Conservation (phyloP, 768 basidiomycete species). For the Leccinum arenicola region DNA sequence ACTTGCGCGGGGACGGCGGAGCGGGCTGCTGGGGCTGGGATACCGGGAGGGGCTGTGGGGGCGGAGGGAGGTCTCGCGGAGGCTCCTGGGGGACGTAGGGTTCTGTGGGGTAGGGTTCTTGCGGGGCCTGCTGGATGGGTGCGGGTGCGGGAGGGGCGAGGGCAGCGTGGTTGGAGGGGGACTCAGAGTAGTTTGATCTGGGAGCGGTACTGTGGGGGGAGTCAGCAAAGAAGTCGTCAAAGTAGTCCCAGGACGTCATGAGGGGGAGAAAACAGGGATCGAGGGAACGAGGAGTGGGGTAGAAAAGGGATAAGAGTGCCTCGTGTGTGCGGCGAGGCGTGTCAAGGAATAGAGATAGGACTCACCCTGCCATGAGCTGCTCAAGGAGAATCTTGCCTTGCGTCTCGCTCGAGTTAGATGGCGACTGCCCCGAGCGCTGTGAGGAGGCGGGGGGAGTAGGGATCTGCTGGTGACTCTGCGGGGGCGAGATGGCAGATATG, state of each 20-base stretch:
- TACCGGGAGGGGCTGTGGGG: constrained; percentile 20
- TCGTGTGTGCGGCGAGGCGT: constrained; percentile 29
- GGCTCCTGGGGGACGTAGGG: constrained; percentile 22
- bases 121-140: constrained; percentile 34
- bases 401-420: constrained; percentile 53
- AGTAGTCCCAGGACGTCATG: constrained; percentile 34
- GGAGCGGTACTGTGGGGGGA: constrained; percentile 40
- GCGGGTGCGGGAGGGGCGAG: constrained; percentile 43
- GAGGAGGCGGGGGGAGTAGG: constrained; percentile 69
- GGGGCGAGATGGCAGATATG: constrained; percentile 6
- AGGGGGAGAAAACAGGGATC: constrained; percentile 16
- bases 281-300: constrained; percentile 2
- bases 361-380: constrained; percentile 80
- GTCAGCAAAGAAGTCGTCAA: constrained; percentile 32
- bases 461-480: constrained; percentile 51
- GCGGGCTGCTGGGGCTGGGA: constrained; percentile 40
- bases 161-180: constrained; percentile 37
- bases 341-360: constrained; percentile 11
- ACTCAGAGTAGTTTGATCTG: constrained; percentile 50
- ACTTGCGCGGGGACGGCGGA: constrained; percentile 70
- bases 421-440: constrained; percentile 52
- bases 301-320: constrained; percentile 23
- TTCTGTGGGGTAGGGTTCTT: constrained; percentile 41
- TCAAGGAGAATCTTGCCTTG: constrained; percentile 77
- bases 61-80: constrained; percentile 25